Percentiles rank a stretch among this genome's conserved stretches.
phyloP scores from a whole-genome alignment of 208 protist species.

The Leishmania aethiopica region DNA sequence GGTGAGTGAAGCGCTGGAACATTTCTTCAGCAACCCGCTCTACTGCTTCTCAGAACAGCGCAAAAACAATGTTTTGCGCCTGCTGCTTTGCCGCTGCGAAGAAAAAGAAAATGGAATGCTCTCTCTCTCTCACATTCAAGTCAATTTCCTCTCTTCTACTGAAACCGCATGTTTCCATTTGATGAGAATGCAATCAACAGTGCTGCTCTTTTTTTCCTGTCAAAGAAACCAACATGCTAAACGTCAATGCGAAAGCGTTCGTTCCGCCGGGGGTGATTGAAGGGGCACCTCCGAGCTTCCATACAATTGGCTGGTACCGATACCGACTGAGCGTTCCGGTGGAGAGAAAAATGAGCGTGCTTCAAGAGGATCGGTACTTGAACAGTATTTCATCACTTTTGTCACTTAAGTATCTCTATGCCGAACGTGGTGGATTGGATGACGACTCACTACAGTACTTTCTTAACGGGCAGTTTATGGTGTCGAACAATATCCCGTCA shows the following conservation, averaged over 20 bases:
- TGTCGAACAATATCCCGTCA: slow-evolving; percentile 41
- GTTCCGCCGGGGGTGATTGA: slow-evolving; percentile 49
- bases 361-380: slow-evolving; percentile 34
- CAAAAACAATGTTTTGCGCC: background rate
- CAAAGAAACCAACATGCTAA: slow-evolving; percentile 49
- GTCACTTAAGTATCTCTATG: slow-evolving; percentile 49
- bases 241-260: slow-evolving; percentile 83
- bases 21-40: background rate
- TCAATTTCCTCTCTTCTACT: background rate
- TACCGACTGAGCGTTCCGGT: slow-evolving; percentile 55
- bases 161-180: background rate
- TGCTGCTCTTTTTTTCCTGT: background rate
- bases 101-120: background rate
- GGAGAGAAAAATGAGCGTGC: slow-evolving; percentile 29
- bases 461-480: slow-evolving; percentile 45
- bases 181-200: background rate
- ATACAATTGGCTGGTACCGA: slow-evolving; percentile 49
- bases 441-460: slow-evolving; percentile 64
- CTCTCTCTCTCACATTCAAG: background rate
- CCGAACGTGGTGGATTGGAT: slow-evolving; percentile 44
- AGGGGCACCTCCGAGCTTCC: slow-evolving; percentile 16
- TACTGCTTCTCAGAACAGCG: background rate
- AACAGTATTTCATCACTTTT: slow-evolving; percentile 59
- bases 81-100: background rate
- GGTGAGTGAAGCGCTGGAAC: background rate